Percentiles rank a stretch among this genome's conserved stretches.
Evolutionary conservation across 257 asterid species (phyloP).

Genomic region (Ilex aquifolium): DNA sequence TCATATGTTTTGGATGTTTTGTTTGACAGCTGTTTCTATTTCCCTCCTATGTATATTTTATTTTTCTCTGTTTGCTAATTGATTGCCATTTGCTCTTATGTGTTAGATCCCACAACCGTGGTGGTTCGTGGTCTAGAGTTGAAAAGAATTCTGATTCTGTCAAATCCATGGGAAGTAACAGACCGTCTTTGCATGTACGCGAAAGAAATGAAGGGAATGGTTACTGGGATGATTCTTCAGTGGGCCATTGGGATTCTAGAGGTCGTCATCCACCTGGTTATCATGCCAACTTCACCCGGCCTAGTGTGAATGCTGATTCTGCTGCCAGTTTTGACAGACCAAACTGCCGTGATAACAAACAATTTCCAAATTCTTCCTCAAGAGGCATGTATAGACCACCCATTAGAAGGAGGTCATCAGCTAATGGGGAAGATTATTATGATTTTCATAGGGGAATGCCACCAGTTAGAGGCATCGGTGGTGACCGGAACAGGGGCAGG

Average conservation of each 20-base stretch:
- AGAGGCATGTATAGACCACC: slow-evolving; percentile 40
- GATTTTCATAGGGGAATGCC: slow-evolving; percentile 38
- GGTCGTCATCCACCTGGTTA: slow-evolving; percentile 32
- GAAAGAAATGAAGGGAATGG: slow-evolving; percentile 39
- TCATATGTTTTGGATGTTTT: background rate
- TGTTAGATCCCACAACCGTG: slow-evolving; percentile 35
- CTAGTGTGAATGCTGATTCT: slow-evolving; percentile 27
- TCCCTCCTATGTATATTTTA: background rate
- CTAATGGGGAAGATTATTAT: slow-evolving; percentile 43
- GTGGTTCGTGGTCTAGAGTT: slow-evolving; percentile 33
- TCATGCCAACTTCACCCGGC: slow-evolving; percentile 36
- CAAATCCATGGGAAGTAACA: slow-evolving; percentile 39
- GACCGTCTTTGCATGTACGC: slow-evolving; percentile 29
- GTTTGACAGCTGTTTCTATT: background rate
- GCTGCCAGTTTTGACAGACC: slow-evolving; percentile 36
- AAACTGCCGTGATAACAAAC: slow-evolving; percentile 39
- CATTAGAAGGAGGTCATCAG: slow-evolving; percentile 46
- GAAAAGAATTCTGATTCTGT: slow-evolving; percentile 49
- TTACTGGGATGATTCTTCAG: slow-evolving; percentile 22
- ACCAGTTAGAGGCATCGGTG: slow-evolving; percentile 25
- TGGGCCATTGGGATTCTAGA: slow-evolving; percentile 45
- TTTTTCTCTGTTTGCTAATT: background rate
- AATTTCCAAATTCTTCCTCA: slow-evolving; percentile 29
- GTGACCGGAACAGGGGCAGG: slow-evolving; percentile 34
- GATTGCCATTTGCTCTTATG: slow-evolving; percentile 1